These are phyloP conservation scores for Cutaneotrichosporon sp. DNA, from an alignment of 1,284 basidiomycete species.

Conservation along the genomic window DNA sequence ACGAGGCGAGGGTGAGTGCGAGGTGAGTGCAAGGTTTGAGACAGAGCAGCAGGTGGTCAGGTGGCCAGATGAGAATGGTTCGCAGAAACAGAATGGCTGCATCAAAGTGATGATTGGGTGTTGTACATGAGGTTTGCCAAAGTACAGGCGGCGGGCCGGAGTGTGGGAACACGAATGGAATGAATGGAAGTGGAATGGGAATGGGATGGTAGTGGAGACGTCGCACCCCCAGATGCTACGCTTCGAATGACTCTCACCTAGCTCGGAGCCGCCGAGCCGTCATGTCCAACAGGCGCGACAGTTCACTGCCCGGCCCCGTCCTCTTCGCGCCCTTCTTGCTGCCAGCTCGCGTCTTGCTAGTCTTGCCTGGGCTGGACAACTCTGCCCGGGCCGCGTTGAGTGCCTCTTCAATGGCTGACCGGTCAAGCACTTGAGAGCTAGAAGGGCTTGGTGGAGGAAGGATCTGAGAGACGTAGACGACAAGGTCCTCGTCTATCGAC, in stretches of 20 bases:
- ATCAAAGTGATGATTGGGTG: background rate
- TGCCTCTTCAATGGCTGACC: slow-evolving; percentile 8
- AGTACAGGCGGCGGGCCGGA: background rate
- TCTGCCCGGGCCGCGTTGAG: slow-evolving; percentile 17
- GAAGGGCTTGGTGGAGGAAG: slow-evolving; percentile 8
- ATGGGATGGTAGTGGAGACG: background rate
- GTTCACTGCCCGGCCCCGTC: background rate
- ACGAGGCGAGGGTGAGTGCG: background rate
- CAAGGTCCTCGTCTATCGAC: slow-evolving; percentile 38
- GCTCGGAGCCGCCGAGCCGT: slow-evolving; percentile 13
- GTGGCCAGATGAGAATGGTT: background rate
- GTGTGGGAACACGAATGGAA: background rate
- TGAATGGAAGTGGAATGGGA: background rate
- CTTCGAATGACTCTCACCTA: slow-evolving; percentile 14
- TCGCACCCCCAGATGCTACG: background rate
- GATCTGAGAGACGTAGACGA: slow-evolving; percentile 31
- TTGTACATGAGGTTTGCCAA: background rate
- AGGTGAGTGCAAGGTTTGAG: background rate
- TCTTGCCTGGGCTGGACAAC: slow-evolving; percentile 1
- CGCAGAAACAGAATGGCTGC: background rate
- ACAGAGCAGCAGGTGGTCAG: background rate
- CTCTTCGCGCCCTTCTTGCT: background rate
- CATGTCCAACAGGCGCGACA: slow-evolving; percentile 4
- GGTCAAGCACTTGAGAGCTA: slow-evolving; percentile 1
- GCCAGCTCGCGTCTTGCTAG: slow-evolving; percentile 1